A percentile compares a stretch with the other conserved stretches of the same genome.
These are phyloP conservation scores for Pleurotus djamor DNA, from an alignment of 768 basidiomycete species.

Conservation along the genomic window DNA sequence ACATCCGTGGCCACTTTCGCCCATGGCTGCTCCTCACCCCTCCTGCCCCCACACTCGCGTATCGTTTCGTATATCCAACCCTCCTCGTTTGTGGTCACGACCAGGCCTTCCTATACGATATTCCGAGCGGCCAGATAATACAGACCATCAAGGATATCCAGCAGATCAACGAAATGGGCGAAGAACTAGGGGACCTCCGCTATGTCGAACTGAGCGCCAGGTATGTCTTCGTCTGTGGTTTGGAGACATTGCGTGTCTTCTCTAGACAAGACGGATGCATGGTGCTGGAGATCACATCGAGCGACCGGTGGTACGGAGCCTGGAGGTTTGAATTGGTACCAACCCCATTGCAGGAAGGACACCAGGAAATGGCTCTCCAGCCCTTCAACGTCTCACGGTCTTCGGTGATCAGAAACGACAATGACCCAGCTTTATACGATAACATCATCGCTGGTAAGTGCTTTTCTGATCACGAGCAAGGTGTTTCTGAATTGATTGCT, in stretches of 20 bases:
- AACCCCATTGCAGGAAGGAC: background rate
- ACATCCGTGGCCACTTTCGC: slow-evolving; percentile 48
- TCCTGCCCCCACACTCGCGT: slow-evolving; percentile 48
- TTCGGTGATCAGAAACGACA: background rate
- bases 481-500: background rate
- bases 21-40: slow-evolving; percentile 58
- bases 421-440: slow-evolving; percentile 26
- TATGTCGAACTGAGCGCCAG: slow-evolving; percentile 66
- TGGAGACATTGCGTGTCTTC: slow-evolving; percentile 48
- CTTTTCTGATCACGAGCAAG: background rate
- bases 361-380: slow-evolving; percentile 6
- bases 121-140: slow-evolving; percentile 45
- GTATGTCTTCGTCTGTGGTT: slow-evolving; percentile 61
- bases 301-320: slow-evolving; percentile 26
- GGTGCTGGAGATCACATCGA: slow-evolving; percentile 40
- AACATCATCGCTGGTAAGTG: slow-evolving; percentile 43
- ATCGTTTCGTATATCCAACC: slow-evolving; percentile 66
- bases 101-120: slow-evolving; percentile 60
- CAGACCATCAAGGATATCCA: slow-evolving; percentile 47
- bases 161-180: background rate
- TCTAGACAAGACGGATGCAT: slow-evolving; percentile 41
- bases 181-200: slow-evolving; percentile 36
- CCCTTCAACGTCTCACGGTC: slow-evolving; percentile 6
- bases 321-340: slow-evolving; percentile 28
- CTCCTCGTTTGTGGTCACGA: slow-evolving; percentile 46